phyloP scores from a whole-genome alignment of 2,329 filamentous ascomycete genomes.

The Aspergillus fischeri region DNA sequence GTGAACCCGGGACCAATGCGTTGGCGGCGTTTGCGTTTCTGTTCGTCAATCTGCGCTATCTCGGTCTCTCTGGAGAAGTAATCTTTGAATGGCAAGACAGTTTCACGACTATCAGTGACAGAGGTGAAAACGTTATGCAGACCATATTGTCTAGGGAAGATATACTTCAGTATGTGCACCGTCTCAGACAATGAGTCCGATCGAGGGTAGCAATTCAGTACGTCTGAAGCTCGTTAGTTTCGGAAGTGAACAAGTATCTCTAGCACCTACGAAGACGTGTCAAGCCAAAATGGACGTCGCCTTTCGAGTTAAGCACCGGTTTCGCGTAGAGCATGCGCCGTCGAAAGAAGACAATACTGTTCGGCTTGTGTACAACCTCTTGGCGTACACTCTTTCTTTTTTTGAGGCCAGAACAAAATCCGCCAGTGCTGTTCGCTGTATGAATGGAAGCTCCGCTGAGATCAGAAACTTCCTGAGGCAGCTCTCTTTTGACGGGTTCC shows the following conservation, averaged over 20 bases:
- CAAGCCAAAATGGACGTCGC: slow-evolving; percentile 67
- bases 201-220: slow-evolving; percentile 66
- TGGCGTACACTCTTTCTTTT: not conserved
- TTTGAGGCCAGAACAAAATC: not conserved
- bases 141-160: slow-evolving; percentile 87
- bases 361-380: slow-evolving; percentile 26
- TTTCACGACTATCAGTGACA: slow-evolving; percentile 59
- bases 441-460: not conserved
- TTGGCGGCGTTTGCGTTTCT: slow-evolving; percentile 8
- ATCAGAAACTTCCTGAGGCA: not conserved
- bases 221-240: slow-evolving; percentile 52
- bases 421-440: not conserved
- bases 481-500: slow-evolving; percentile 19
- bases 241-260: not conserved
- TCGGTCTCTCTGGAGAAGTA: slow-evolving; percentile 84
- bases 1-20: not conserved
- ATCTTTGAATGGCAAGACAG: slow-evolving; percentile 71
- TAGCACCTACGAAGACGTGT: slow-evolving; percentile 68
- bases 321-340: slow-evolving; percentile 83
- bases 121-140: slow-evolving; percentile 91
- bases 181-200: slow-evolving; percentile 49
- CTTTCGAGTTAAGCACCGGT: slow-evolving; percentile 64
- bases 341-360: slow-evolving; percentile 70
- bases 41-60: slow-evolving; percentile 45
- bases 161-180: slow-evolving; percentile 77